Evolutionary conservation across 352 stramenopile genomes (phyloP), one percentile per base, ranked within the genome.

Genomic region (Globisporangium spinosum): DNA sequence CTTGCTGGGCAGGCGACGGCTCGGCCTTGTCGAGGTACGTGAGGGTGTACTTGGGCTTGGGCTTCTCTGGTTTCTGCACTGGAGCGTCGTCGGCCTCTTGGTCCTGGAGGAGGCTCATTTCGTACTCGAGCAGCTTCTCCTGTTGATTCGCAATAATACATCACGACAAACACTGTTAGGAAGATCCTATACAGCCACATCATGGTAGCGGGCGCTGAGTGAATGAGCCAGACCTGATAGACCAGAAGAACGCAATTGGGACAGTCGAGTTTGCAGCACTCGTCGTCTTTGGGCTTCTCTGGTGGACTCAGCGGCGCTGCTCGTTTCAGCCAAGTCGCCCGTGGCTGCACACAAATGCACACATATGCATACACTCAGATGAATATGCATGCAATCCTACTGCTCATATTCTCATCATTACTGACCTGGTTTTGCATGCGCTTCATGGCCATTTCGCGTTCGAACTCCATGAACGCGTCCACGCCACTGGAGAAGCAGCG

Each of bases 401-500:
- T 23, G 43, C 43, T 49, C 20, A 12, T 23, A 9, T 38, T 45
- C 34, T 17, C 27, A 62, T 13, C 71, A 72, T 29, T 40, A 57
- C 65, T 35, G 54, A 84, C 77, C 55, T 79, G 69, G 13, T 72
- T 69, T 25, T 78, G 74, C 64, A 68, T 73, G 25, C 82, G 81
- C 67, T 93, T 95, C 62, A 78, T 71, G 47, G 85, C 83, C 76
- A 93, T 88, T 61, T 93, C 83, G 65, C 86, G 82, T 70, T 95
- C 88, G 60, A 95, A 94, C 55, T 93, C 85, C 72, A 94, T 82
- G 75, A 95, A 95, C 7, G 83, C 86, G 60, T 95, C 84, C 82
- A 93, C 75, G 40, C 63, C 70, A 3, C 69, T 73, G n/a, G 67
- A 73, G 55, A 83, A 77, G 13, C 55, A 34, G 55, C 64, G 56